Percentiles rank a stretch among this genome's conserved stretches.
Evolutionary conservation across 176 grass and related monocot species (phyloP).

Genomic region (Carex cristatella): DNA sequence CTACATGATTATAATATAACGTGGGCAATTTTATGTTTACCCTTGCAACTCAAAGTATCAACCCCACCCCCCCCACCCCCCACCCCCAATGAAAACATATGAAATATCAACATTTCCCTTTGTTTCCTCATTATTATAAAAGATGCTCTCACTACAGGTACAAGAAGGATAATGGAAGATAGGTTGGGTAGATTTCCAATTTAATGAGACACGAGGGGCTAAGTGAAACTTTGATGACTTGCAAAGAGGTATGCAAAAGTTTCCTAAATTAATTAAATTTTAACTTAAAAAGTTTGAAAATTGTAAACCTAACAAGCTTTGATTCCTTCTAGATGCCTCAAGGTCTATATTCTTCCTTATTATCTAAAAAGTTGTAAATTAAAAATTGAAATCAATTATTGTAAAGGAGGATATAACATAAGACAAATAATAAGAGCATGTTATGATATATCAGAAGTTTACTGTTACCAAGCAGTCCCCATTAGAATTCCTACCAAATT

Average conservation of each 20-base stretch:
- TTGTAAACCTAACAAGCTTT: conserved; percentile 34
- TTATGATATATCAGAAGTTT: not conserved
- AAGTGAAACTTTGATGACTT: not conserved
- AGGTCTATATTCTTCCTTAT: conserved; percentile 81
- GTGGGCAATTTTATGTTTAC: conserved; percentile 7
- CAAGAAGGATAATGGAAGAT: not conserved
- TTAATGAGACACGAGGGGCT: not conserved
- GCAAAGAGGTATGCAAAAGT: not conserved
- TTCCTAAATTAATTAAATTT: not conserved
- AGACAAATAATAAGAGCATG: not conserved
- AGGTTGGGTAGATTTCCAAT: conserved; percentile 5
- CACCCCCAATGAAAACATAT: not conserved
- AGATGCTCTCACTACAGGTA: not conserved
- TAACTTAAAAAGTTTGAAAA: not conserved
- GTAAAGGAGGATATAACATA: not conserved
- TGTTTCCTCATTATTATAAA: not conserved
- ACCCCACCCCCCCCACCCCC: not conserved
- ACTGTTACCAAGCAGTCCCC: not conserved
- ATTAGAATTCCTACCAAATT: not conserved
- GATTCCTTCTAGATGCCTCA: conserved; percentile 38
- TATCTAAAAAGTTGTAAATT: conserved; percentile 49
- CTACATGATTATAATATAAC: not conserved
- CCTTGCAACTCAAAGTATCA: conserved; percentile 5
- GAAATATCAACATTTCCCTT: not conserved
- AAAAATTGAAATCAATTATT: conserved; percentile 13